Percentiles rank a stretch among this genome's conserved stretches.
These are phyloP conservation scores for Lanmaoa rubissima DNA, from an alignment of 768 basidiomycete genomes.

Conservation along the genomic window DNA sequence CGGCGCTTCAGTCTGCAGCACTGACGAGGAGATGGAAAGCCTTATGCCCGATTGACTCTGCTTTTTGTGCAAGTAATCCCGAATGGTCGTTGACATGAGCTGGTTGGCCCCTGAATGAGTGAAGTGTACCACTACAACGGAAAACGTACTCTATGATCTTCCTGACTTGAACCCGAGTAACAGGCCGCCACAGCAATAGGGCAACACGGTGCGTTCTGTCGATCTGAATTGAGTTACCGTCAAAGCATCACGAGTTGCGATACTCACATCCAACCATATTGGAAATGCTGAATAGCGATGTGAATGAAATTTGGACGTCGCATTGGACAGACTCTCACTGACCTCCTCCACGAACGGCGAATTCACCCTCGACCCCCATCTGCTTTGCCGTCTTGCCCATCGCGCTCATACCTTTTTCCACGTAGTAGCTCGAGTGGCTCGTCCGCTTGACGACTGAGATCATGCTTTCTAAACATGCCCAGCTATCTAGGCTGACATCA, in stretches of 20 bases:
- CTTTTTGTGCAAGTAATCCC: slow-evolving; percentile 70
- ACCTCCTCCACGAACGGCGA: slow-evolving; percentile 76
- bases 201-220: slow-evolving; percentile 77
- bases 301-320: neutral
- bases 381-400: slow-evolving; percentile 77
- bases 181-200: slow-evolving; percentile 77
- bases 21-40: slow-evolving; percentile 25
- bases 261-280: slow-evolving; percentile 73
- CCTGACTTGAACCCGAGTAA: slow-evolving; percentile 78
- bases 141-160: slow-evolving; percentile 69
- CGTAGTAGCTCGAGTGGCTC: slow-evolving; percentile 82
- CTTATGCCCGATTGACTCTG: slow-evolving; percentile 21
- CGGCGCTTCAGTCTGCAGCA: slow-evolving; percentile 29
- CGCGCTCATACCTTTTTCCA: slow-evolving; percentile 83
- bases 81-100: slow-evolving; percentile 63
- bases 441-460: slow-evolving; percentile 74
- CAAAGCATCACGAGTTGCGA: neutral
- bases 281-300: slow-evolving; percentile 62
- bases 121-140: neutral
- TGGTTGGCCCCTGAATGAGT: slow-evolving; percentile 26
- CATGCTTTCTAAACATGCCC: slow-evolving; percentile 78
- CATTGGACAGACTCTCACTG: slow-evolving; percentile 26
- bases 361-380: slow-evolving; percentile 65
- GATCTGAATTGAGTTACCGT: slow-evolving; percentile 1
- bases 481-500: slow-evolving; percentile 80